Percentiles rank a stretch among this genome's conserved stretches.
Evolutionary conservation across 768 basidiomycete species (phyloP).

Genomic region (Calocybe indica): DNA sequence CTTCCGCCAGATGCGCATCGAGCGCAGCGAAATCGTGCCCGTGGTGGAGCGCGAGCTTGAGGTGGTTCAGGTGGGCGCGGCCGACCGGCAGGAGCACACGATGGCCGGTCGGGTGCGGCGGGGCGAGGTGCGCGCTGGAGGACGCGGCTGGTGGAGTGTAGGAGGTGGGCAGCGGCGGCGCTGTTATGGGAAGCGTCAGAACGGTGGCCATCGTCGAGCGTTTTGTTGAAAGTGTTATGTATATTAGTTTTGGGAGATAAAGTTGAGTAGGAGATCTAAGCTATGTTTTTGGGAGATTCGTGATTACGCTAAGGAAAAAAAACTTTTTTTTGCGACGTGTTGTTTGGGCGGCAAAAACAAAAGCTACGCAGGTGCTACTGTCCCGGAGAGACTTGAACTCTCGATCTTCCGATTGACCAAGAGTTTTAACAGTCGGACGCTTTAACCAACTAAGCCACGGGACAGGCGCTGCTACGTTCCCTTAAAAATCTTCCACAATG

Average conservation of each 20-base stretch:
- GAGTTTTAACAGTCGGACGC: conserved; percentile 2
- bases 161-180: conserved; percentile 28
- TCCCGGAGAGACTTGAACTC: conserved; percentile 4
- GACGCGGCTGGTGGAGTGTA: conserved; percentile 36
- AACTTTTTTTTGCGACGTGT: too few relatives aligned
- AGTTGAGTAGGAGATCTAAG: too few relatives aligned
- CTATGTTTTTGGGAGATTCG: too few relatives aligned
- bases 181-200: conserved; percentile 22
- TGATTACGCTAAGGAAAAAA: too few relatives aligned
- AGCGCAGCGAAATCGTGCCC: conserved; percentile 79
- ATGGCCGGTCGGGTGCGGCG: conserved; percentile 33
- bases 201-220: conserved; percentile 18
- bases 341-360: background rate
- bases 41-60: conserved; percentile 68
- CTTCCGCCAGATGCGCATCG: conserved; percentile 53
- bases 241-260: too few relatives aligned
- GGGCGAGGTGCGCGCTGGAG: conserved; percentile 23
- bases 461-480: background rate
- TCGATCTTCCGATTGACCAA: conserved; percentile 4
- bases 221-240: too few relatives aligned
- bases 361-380: background rate
- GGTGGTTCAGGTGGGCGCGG: conserved; percentile 79
- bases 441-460: conserved; percentile 4
- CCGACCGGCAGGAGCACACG: conserved; percentile 75
- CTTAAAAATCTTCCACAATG: too few relatives aligned